Conservation (phyloP, 1,284 basidiomycete genomes). For the Ceratobasidium papillatum region DNA sequence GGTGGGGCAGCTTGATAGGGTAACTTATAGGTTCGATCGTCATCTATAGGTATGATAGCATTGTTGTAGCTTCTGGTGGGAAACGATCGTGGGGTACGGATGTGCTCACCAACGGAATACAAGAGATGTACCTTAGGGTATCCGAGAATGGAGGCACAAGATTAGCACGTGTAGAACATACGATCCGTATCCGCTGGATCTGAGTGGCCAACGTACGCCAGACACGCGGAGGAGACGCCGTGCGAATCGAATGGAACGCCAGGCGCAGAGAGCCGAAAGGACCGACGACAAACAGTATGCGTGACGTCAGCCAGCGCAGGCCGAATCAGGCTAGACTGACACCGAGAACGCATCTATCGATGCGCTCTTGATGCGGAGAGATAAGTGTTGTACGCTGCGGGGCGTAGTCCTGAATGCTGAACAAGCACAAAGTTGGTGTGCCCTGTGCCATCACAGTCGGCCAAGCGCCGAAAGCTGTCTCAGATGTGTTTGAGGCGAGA, state of each 20-base stretch:
- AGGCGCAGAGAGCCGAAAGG: slow-evolving; percentile 8
- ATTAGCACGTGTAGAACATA: slow-evolving; percentile 22
- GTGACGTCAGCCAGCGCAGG: slow-evolving; percentile 12
- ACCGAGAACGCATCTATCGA: not conserved
- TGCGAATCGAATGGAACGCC: slow-evolving; percentile 1
- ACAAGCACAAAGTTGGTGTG: too few species aligned
- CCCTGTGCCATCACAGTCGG: not conserved
- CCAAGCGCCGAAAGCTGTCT: not conserved
- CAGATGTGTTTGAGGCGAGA: not conserved
- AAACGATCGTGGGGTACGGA: slow-evolving; percentile 19
- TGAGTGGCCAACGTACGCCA: slow-evolving; percentile 12
- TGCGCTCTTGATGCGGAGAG: slow-evolving; percentile 27
- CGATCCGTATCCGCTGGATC: slow-evolving; percentile 16
- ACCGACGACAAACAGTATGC: not conserved
- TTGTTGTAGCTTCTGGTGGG: slow-evolving; percentile 19
- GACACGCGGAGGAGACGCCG: not conserved
- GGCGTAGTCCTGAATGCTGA: too few species aligned
- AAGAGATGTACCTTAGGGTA: not conserved
- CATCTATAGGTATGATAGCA: not conserved
- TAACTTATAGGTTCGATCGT: not conserved
- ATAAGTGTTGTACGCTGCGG: slow-evolving; percentile 15
- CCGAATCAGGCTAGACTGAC: not conserved
- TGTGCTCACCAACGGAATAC: not conserved
- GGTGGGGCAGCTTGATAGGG: slow-evolving; percentile 1
- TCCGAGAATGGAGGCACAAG: not conserved